Conservation (phyloP, 1,139 yeast genomes). For the Taphrina pruni region DNA sequence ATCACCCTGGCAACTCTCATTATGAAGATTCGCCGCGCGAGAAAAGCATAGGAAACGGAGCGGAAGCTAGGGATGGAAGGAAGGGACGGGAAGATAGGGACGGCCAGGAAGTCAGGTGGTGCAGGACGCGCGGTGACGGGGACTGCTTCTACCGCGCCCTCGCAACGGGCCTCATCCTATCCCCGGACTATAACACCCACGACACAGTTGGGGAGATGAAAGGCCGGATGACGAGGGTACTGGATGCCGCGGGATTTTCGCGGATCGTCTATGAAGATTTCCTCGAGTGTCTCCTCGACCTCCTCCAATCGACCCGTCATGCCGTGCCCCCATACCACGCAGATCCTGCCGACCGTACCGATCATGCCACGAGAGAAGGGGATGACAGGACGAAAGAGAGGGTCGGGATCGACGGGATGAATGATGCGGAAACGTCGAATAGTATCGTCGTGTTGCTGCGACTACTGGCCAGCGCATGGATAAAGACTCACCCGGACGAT, state of each 20-base stretch:
- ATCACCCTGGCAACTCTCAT: too few species aligned
- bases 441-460: conserved; percentile 47
- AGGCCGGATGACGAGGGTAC: not conserved
- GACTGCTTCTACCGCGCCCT: conserved; percentile 46
- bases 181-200: too few species aligned
- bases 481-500: conserved; percentile 46
- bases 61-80: conserved; percentile 1
- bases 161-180: conserved; percentile 4
- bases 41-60: conserved; percentile 1
- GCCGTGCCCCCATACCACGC: too few species aligned
- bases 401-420: not conserved
- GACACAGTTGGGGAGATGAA: too few species aligned
- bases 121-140: conserved; percentile 47
- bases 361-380: too few species aligned
- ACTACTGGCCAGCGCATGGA: conserved; percentile 47
- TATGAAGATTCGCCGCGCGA: too few species aligned
- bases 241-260: conserved; percentile 46
- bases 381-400: too few species aligned
- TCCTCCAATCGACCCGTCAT: not conserved
- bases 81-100: too few species aligned
- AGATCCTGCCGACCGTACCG: too few species aligned
- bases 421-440: conserved; percentile 45
- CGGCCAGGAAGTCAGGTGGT: not conserved
- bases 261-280: conserved; percentile 47
- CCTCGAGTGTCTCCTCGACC: conserved; percentile 38